Conservation (phyloP, 768 basidiomycete species). For the Boletus huronensis region DNA sequence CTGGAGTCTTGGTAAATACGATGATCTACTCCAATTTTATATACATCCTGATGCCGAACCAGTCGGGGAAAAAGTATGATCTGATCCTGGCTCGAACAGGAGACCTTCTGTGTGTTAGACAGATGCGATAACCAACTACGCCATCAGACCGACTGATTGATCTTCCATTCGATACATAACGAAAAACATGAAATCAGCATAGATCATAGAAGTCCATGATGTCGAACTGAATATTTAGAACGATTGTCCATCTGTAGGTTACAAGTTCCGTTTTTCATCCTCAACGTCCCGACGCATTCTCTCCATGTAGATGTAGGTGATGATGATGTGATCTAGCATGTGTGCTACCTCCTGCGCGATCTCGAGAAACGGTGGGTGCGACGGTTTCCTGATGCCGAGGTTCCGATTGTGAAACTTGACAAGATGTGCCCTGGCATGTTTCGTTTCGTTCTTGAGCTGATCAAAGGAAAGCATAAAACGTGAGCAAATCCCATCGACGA, state of each 20-base stretch:
- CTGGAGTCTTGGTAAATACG: too few species aligned
- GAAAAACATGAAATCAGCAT: neutral
- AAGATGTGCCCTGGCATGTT: constrained; percentile 10
- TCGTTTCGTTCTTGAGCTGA: constrained; percentile 13
- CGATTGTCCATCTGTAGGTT: neutral
- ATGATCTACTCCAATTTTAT: neutral
- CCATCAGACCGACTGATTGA: constrained; percentile 40
- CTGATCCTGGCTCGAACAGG: constrained; percentile 65
- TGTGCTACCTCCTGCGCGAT: constrained; percentile 23
- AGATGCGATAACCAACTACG: constrained; percentile 84
- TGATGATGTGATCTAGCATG: constrained; percentile 31
- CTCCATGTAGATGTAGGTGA: constrained; percentile 33
- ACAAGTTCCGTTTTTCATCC: constrained; percentile 8
- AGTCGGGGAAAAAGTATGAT: constrained; percentile 18
- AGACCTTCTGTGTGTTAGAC: constrained; percentile 81
- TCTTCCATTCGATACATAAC: neutral
- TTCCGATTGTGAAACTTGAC: constrained; percentile 20
- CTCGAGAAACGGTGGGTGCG: constrained; percentile 27
- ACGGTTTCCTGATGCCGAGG: constrained; percentile 15
- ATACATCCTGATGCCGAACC: too few species aligned
- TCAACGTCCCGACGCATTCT: constrained; percentile 27
- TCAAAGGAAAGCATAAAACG: neutral
- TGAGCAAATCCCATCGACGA: constrained; percentile 1
- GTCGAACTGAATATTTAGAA: neutral
- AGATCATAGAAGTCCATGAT: neutral